Evolutionary conservation across 805 yeast species (phyloP).

Genomic region (Spathaspora girioi): DNA sequence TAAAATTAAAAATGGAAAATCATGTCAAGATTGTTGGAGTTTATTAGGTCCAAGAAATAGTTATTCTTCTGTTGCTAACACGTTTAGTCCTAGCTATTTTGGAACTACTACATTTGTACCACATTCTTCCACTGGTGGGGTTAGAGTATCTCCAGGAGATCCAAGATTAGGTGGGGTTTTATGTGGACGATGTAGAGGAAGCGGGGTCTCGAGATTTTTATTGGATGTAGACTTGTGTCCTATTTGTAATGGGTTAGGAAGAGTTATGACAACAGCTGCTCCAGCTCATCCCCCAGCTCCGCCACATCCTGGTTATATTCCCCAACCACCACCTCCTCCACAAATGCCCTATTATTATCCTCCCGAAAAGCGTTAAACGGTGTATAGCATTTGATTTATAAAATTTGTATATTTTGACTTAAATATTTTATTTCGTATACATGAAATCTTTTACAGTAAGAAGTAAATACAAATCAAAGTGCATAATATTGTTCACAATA

Average conservation of each 20-base stretch:
- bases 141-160: conserved; percentile 68
- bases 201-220: conserved; percentile 52
- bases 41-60: conserved; percentile 39
- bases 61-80: neutral
- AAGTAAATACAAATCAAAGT: too few species aligned
- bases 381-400: neutral
- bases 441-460: too few species aligned
- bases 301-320: neutral
- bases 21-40: conserved; percentile 72
- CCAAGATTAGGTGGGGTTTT: conserved; percentile 67
- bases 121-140: conserved; percentile 9
- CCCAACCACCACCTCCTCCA: neutral
- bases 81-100: conserved; percentile 3
- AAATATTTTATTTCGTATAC: neutral
- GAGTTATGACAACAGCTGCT: conserved; percentile 28
- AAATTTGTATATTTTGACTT: neutral
- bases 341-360: neutral
- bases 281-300: conserved; percentile 5
- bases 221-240: conserved; percentile 58
- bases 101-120: conserved; percentile 9
- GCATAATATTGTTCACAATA: too few species aligned
- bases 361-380: neutral
- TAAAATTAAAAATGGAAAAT: conserved; percentile 55
- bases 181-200: conserved; percentile 72
- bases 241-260: conserved; percentile 65